phyloP scores from a whole-genome alignment of 352 stramenopile genomes.

The Pythium graminicola region DNA sequence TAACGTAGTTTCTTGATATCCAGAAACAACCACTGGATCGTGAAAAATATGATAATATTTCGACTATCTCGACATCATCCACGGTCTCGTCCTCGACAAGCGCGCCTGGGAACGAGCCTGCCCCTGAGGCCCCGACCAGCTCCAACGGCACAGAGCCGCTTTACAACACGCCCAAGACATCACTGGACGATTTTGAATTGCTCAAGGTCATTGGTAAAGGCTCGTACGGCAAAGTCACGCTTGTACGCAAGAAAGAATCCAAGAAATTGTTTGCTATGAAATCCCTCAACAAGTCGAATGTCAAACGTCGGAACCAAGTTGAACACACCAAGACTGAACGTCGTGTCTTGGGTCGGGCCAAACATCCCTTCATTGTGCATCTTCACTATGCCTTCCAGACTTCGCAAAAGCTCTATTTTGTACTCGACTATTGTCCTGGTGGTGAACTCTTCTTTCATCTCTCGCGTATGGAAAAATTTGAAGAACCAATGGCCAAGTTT shows the following conservation, averaged over 20 bases:
- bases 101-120: conserved; percentile 20
- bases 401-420: conserved; percentile 74
- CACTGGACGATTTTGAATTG: conserved; percentile 74
- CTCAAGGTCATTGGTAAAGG: conserved; percentile 89
- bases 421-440: conserved; percentile 82
- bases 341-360: conserved; percentile 61
- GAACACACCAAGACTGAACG: conserved; percentile 79
- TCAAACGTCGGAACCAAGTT: conserved; percentile 79
- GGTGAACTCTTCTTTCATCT: conserved; percentile 82
- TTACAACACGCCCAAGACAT: conserved; percentile 87
- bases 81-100: conserved; percentile 29
- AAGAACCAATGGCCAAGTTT: conserved; percentile 76
- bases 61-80: conserved; percentile 15
- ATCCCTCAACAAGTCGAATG: conserved; percentile 69
- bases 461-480: conserved; percentile 66
- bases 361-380: conserved; percentile 84
- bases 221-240: conserved; percentile 89
- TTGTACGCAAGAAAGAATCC: conserved; percentile 72
- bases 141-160: conserved; percentile 42
- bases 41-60: conserved; percentile 22
- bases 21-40: conserved; percentile 72
- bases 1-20: background rate
- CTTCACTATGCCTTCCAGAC: conserved; percentile 88
- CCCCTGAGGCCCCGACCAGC: conserved; percentile 31
- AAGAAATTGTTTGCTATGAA: conserved; percentile 78